Conservation (phyloP, 805 yeast species). For the Metschnikowia gelsemii region DNA sequence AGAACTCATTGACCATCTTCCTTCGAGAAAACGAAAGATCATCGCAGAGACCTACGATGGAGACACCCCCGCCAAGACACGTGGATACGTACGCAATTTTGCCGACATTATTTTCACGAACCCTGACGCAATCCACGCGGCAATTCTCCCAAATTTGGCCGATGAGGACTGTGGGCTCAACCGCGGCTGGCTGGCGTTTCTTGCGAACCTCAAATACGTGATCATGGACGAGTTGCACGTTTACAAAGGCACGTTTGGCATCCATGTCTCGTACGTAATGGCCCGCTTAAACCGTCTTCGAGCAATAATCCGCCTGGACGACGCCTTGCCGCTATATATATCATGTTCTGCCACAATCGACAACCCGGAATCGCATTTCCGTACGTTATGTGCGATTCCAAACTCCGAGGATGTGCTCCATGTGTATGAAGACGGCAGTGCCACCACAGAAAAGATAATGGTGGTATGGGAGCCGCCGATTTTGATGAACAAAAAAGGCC, state of each 20-base stretch:
- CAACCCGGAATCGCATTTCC: slow-evolving; percentile 71
- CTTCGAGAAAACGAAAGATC: slow-evolving; percentile 39
- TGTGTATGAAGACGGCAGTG: slow-evolving; percentile 82
- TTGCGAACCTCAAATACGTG: slow-evolving; percentile 63
- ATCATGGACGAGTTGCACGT: slow-evolving; percentile 86
- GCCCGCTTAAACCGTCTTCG: slow-evolving; percentile 67
- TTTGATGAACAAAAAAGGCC: slow-evolving; percentile 55
- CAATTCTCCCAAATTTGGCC: slow-evolving; percentile 71
- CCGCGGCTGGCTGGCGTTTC: slow-evolving; percentile 64
- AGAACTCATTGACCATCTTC: slow-evolving; percentile 52
- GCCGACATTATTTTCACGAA: slow-evolving; percentile 88
- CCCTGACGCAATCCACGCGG: slow-evolving; percentile 90
- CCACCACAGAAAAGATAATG: slow-evolving; percentile 71
- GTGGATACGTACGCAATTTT: slow-evolving; percentile 54
- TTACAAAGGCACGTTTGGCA: slow-evolving; percentile 88
- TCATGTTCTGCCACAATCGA: slow-evolving; percentile 94
- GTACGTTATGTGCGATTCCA: slow-evolving; percentile 66
- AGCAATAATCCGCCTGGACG: slow-evolving; percentile 16
- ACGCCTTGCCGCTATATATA: slow-evolving; percentile 53
- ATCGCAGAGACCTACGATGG: slow-evolving; percentile 88
- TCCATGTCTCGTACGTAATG: slow-evolving; percentile 85
- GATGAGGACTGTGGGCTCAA: slow-evolving; percentile 27
- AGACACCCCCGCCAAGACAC: slow-evolving; percentile 66
- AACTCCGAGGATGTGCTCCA: slow-evolving; percentile 47
- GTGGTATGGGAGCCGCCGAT: slow-evolving; percentile 85